Evolutionary conservation across 2,329 filamentous ascomycete genomes (phyloP).

Genomic region (Magnaporthales sp.): DNA sequence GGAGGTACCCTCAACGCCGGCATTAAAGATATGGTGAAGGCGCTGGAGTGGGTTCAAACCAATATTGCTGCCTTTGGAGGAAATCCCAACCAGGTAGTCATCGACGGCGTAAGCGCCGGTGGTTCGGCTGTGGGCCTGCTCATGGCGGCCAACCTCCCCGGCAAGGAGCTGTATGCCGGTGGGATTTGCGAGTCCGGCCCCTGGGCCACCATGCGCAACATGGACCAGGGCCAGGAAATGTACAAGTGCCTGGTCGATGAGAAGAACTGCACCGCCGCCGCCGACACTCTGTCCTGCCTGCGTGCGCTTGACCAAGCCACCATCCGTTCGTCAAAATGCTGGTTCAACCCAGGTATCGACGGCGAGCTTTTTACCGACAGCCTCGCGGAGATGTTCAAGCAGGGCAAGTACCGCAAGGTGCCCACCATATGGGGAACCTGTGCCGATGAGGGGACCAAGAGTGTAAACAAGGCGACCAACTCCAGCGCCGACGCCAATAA

Average conservation of each 20-base stretch:
- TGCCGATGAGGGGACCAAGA: slow-evolving; percentile 28
- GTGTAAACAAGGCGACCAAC: slow-evolving; percentile 11
- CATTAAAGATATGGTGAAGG: neutral
- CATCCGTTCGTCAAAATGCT: neutral
- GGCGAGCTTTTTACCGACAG: neutral
- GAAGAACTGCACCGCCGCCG: neutral
- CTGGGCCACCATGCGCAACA: slow-evolving; percentile 2
- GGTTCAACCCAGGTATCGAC: slow-evolving; percentile 2
- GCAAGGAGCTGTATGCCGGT: neutral
- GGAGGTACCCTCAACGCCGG: slow-evolving; percentile 10
- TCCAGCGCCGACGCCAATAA: neutral
- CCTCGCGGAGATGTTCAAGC: neutral
- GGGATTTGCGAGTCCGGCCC: slow-evolving; percentile 1
- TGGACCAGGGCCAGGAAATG: neutral
- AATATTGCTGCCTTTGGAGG: slow-evolving; percentile 9
- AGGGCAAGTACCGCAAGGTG: slow-evolving; percentile 38
- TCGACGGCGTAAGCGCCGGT: slow-evolving; percentile 3
- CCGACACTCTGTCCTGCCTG: neutral
- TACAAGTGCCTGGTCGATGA: slow-evolving; percentile 1
- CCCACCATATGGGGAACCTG: slow-evolving; percentile 21
- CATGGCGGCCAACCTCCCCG: neutral
- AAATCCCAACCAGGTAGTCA: slow-evolving; percentile 3
- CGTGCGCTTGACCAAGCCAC: slow-evolving; percentile 2
- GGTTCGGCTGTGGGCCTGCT: slow-evolving; percentile 1
- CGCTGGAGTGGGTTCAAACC: slow-evolving; percentile 7